phyloP scores from a whole-genome alignment of 495 filamentous ascomycete genomes.

The Aspergillus asperescens region DNA sequence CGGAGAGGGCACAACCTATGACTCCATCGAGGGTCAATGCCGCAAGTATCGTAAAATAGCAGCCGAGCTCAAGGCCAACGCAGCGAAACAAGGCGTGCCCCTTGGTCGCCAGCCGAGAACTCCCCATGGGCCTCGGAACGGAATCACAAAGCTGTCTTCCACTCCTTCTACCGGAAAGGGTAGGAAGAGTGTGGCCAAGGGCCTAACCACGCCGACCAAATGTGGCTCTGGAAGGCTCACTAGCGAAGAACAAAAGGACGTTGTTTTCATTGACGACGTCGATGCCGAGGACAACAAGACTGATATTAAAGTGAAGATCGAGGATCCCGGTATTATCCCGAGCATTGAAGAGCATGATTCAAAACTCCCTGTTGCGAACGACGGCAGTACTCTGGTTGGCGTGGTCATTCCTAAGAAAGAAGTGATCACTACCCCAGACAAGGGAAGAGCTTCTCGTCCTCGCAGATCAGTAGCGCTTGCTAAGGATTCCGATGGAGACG shows the following conservation, averaged over 20 bases:
- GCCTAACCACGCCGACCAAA: constrained; percentile 4
- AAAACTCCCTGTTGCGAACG: background rate
- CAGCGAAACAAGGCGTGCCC: constrained; percentile 4
- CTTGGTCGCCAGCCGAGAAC: no score
- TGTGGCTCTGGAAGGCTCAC: background rate
- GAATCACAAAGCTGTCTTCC: constrained; percentile 11
- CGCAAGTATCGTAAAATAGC: constrained; percentile 19
- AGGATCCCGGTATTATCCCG: background rate
- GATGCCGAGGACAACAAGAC: background rate
- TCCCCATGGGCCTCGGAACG: constrained; percentile 13
- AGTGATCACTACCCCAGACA: no score
- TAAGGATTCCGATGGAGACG: background rate
- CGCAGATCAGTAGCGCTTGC: no score
- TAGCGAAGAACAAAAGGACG: constrained; percentile 12
- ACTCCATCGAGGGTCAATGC: constrained; percentile 21
- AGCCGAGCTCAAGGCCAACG: constrained; percentile 18
- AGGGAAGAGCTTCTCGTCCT: no score
- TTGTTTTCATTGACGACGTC: constrained; percentile 17
- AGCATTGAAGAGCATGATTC: background rate
- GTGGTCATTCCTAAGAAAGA: background rate
- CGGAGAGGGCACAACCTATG: constrained; percentile 23
- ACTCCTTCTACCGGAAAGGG: constrained; percentile 5
- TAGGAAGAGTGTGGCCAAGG: background rate
- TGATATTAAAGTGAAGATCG: constrained; percentile 4
- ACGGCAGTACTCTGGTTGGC: background rate